Base-by-base conservation (phyloP, 2,329 filamentous ascomycete genomes). In the Ascomycota sp. region DNA sequence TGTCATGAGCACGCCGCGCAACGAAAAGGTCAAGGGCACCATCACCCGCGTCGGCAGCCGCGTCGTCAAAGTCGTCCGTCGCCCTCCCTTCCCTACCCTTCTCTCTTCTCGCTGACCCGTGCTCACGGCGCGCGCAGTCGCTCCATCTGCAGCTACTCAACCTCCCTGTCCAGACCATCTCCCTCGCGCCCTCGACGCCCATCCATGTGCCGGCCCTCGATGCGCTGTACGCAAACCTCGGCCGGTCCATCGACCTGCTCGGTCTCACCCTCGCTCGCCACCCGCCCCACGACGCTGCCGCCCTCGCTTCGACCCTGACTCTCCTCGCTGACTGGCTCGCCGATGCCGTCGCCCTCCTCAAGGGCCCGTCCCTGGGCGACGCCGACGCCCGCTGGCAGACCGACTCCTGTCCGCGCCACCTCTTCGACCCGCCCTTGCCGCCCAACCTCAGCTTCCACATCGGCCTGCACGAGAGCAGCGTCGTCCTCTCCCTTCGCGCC, bases 21-120 rank as follows among this genome's bases (percentile, higher is more conserved):
- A 81, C 32, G 89, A 98, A 56, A 72, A 69, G 40, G 73, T 95
- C 37, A 98, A 98, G 52, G 89, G 89, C 12, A 80, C 82, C 42
- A 70, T 95, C 35, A 95, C 86, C 1, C 71, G 89, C 31, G 71
- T 92, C 23, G 89, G 89, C 24, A 81, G 81, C n/a, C 72, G 77
- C 30, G 76, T 98, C 38, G 76, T 92, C 37, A 93, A 92, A 50
- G 86, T 83, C 39, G 80, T 85, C 61, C 42, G 74, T 63, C 5
- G 4, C 20, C 23, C 19, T 32, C 19, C 8, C 22, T 24, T 19
- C 6, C 30, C 27, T 32, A 36, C 75, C 19, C 12, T 8, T 19
- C 25, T 7, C 7, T 15, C 75, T 77, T 36, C 65, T 92, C 36
- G 8, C 8, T 20, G 19, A 2, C 9, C 4, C 25, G 13, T 27